Percentiles rank a stretch among this genome's conserved stretches.
phyloP scores from a whole-genome alignment of 371 early-diverging fungal genomes.

The Chytridium lagenaria region DNA sequence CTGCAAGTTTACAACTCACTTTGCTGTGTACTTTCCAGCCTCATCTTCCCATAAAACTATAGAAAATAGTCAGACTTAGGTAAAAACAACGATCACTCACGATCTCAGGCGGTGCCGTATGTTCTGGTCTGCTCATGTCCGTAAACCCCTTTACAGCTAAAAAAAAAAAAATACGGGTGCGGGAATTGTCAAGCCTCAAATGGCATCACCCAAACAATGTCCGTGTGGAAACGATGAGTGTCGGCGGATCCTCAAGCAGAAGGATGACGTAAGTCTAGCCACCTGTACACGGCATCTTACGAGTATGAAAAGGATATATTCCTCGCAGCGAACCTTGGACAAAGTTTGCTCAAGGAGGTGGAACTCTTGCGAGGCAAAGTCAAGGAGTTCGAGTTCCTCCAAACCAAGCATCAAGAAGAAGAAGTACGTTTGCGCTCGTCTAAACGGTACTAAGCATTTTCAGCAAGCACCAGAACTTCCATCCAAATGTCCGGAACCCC shows the following conservation, averaged over 20 bases:
- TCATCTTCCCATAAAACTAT: conserved; percentile 75
- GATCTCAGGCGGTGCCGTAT: conserved; percentile 95
- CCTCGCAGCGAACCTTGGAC: conserved; percentile 37
- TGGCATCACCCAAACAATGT: not conserved
- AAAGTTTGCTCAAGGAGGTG: conserved; percentile 30
- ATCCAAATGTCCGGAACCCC: no score
- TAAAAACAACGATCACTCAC: conserved; percentile 65
- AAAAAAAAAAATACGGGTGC: conserved; percentile 8
- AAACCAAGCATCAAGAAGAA: not conserved
- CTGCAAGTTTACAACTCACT: conserved; percentile 60
- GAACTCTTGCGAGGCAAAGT: not conserved
- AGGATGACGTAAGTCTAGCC: conserved; percentile 8
- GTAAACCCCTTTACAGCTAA: not conserved
- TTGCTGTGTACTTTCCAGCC: conserved; percentile 93
- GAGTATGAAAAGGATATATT: conserved; percentile 24
- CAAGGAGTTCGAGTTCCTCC: not conserved
- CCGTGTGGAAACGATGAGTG: not conserved
- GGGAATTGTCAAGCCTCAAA: not conserved
- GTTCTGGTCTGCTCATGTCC: conserved; percentile 75
- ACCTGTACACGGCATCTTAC: not conserved
- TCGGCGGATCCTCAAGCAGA: not conserved
- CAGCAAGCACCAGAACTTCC: no score
- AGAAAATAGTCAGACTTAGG: not conserved
- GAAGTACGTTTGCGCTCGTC: no score
- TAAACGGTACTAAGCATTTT: no score